These are phyloP conservation scores for Stachybotrys echinatus DNA, from an alignment of 2,329 filamentous ascomycete species.

Conservation along the genomic window DNA sequence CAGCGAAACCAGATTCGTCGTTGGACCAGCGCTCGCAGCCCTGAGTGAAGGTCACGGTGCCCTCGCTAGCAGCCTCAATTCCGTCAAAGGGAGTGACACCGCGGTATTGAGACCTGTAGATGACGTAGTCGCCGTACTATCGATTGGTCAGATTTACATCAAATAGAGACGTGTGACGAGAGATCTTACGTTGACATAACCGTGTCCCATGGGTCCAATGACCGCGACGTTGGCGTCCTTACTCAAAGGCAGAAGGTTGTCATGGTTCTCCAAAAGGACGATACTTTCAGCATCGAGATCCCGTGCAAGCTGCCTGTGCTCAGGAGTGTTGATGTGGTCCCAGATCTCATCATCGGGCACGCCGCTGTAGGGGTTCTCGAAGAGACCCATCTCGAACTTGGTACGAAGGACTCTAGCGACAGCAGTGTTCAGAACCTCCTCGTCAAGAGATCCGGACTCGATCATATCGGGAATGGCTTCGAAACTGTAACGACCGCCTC, in stretches of 20 bases:
- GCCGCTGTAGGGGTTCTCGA: constrained; percentile 63
- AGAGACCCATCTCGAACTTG: constrained; percentile 67
- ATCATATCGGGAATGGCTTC: constrained; percentile 61
- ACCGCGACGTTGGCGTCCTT: constrained; percentile 66
- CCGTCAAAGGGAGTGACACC: constrained; percentile 68
- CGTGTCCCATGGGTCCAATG: constrained; percentile 70
- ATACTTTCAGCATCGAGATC: constrained; percentile 61
- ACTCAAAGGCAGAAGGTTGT: constrained; percentile 45
- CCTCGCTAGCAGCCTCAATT: constrained; percentile 55
- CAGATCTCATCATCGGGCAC: constrained; percentile 49
- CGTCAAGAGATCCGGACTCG: constrained; percentile 52
- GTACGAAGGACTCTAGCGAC: constrained; percentile 60
- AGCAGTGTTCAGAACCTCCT: constrained; percentile 57
- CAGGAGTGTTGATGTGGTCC: constrained; percentile 56
- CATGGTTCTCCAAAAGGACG: constrained; percentile 54
- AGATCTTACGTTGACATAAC: constrained; percentile 58
- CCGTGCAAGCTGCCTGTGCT: constrained; percentile 52
- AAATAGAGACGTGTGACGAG: neutral
- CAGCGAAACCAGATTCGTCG: constrained; percentile 61
- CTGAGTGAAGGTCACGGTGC: constrained; percentile 59
- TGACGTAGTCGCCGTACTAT: constrained; percentile 67
- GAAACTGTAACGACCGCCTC: constrained; percentile 68
- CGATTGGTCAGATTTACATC: neutral
- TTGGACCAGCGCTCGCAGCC: constrained; percentile 70
- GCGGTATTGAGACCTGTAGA: constrained; percentile 55